Conservation (phyloP, 2,329 filamentous ascomycete species). For the Metarhizium album region DNA sequence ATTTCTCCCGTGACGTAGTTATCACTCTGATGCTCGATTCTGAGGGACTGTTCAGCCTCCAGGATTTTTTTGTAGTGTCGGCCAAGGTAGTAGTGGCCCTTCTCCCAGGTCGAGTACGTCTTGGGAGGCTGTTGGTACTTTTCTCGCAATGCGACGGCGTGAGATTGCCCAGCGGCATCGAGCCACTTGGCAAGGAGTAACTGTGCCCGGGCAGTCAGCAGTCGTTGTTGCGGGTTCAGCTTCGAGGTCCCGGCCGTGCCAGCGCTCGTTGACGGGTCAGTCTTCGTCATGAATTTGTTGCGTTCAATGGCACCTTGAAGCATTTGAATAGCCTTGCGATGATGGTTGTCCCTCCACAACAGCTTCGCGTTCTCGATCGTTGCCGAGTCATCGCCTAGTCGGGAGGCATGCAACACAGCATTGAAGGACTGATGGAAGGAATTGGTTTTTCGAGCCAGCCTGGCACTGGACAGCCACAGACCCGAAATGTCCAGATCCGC, state of each 20-base stretch:
- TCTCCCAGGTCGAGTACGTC: constrained; percentile 70
- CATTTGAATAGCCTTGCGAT: constrained; percentile 88
- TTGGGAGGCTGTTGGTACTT: constrained; percentile 78
- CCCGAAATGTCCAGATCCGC: constrained; percentile 65
- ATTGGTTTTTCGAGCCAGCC: constrained; percentile 75
- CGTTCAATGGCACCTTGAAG: constrained; percentile 76
- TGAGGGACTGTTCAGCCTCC: constrained; percentile 74
- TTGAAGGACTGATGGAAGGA: constrained; percentile 84
- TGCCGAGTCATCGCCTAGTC: constrained; percentile 73
- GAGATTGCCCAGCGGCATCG: constrained; percentile 86
- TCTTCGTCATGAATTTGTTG: constrained; percentile 57
- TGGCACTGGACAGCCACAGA: constrained; percentile 76
- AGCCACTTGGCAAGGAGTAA: constrained; percentile 94
- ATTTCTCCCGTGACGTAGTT: constrained; percentile 71
- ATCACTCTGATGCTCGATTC: constrained; percentile 65
- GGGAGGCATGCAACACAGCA: constrained; percentile 78
- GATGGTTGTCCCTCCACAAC: constrained; percentile 86
- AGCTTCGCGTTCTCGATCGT: constrained; percentile 91
- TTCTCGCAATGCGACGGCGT: constrained; percentile 65
- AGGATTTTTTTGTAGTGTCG: constrained; percentile 95
- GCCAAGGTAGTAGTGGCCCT: constrained; percentile 92
- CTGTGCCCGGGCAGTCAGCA: constrained; percentile 67
- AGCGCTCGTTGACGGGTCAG: constrained; percentile 23
- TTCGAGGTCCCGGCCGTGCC: constrained; percentile 22
- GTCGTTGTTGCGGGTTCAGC: constrained; percentile 39